Evolutionary conservation across 73 alveolate genomes (phyloP).

Genomic region (Blepharisma japonicum): DNA sequence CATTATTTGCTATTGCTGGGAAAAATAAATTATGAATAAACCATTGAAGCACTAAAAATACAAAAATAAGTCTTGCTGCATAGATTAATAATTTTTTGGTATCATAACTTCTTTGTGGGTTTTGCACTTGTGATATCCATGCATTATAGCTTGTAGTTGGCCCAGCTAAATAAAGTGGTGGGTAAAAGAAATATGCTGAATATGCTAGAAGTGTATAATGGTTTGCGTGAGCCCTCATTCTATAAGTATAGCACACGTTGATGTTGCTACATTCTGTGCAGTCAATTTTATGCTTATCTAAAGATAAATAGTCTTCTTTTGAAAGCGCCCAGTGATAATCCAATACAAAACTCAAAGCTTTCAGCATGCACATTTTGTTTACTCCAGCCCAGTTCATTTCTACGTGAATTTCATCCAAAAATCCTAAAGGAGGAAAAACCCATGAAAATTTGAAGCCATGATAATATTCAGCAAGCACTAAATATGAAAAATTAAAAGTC

Average conservation of each 20-base stretch:
- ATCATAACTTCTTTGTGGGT: not conserved
- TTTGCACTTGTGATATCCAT: not conserved
- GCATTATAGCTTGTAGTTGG: constrained; percentile 10
- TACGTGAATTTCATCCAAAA: not conserved
- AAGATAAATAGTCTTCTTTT: not conserved
- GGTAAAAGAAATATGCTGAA: not conserved
- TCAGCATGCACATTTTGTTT: constrained; percentile 9
- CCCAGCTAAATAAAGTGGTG: constrained; percentile 11
- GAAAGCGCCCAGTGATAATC: constrained; percentile 3
- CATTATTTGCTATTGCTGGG: constrained; percentile 4
- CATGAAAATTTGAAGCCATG: not conserved
- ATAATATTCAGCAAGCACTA: constrained; percentile 11
- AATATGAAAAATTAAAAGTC: not conserved
- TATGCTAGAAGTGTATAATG: not conserved
- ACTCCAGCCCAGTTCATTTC: constrained; percentile 2
- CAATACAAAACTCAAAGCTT: not conserved
- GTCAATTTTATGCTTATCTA: not conserved
- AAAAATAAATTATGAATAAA: not conserved
- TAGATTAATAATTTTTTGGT: not conserved
- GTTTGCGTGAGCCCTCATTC: not conserved
- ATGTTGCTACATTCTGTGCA: not conserved
- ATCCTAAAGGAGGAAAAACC: not conserved
- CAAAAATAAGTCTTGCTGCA: not conserved
- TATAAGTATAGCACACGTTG: not conserved
- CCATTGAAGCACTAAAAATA: not conserved